Conservation (phyloP, 805 yeast genomes). For the Yamadazyma insecticola region DNA sequence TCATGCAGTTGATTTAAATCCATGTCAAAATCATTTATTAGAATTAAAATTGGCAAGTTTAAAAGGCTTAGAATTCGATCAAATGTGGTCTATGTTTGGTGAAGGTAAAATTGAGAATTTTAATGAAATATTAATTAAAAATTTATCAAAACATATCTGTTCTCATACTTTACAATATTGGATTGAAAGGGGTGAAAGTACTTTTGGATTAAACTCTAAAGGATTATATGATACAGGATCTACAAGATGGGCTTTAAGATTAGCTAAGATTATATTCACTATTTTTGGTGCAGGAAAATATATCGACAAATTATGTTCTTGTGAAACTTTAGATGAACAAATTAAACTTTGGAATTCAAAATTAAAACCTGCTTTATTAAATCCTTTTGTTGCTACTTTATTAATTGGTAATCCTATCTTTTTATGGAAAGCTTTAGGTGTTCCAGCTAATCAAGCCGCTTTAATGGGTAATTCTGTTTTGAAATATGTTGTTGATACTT, state of each 20-base stretch:
- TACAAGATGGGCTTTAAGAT: slow-evolving; percentile 78
- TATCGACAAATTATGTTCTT: slow-evolving; percentile 52
- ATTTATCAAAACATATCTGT: slow-evolving; percentile 66
- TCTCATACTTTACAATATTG: slow-evolving; percentile 81
- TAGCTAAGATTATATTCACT: slow-evolving; percentile 58
- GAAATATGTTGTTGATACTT: slow-evolving; percentile 69
- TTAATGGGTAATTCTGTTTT: slow-evolving; percentile 73
- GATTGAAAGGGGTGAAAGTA: slow-evolving; percentile 56
- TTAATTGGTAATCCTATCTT: slow-evolving; percentile 81
- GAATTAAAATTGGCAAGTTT: slow-evolving; percentile 76
- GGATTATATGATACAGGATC: slow-evolving; percentile 82
- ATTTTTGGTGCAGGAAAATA: slow-evolving; percentile 48
- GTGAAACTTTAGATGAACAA: slow-evolving; percentile 61
- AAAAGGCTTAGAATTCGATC: slow-evolving; percentile 50
- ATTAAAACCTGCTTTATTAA: slow-evolving; percentile 66
- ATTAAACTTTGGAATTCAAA: slow-evolving; percentile 55
- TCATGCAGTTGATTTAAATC: slow-evolving; percentile 83
- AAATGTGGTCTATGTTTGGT: slow-evolving; percentile 75
- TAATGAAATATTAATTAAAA: slow-evolving; percentile 39
- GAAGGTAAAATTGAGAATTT: slow-evolving; percentile 59
- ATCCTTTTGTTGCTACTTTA: slow-evolving; percentile 61
- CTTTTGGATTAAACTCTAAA: slow-evolving; percentile 50
- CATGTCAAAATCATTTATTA: slow-evolving; percentile 74
- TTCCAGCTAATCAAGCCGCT: slow-evolving; percentile 77
- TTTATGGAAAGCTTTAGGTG: slow-evolving; percentile 88